These are phyloP conservation scores for Mrakia blollopis DNA, from an alignment of 768 basidiomycete genomes.

Conservation along the genomic window DNA sequence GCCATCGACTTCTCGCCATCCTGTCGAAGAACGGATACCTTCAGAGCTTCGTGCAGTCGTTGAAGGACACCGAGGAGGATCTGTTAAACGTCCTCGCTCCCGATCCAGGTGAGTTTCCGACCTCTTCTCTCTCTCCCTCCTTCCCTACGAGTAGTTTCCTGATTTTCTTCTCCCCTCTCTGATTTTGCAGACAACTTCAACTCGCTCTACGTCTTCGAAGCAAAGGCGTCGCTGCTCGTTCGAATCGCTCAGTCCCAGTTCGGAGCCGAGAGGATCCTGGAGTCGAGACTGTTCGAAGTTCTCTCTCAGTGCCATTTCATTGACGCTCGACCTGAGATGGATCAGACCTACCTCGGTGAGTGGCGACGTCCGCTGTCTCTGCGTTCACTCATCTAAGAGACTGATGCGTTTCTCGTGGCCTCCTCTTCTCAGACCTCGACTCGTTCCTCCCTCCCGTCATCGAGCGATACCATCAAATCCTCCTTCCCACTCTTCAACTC, in stretches of 20 bases:
- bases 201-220: slow-evolving; percentile 86
- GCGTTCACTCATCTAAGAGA: not conserved
- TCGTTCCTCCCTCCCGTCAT: slow-evolving; percentile 83
- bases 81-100: slow-evolving; percentile 74
- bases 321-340: slow-evolving; percentile 74
- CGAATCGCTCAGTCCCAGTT: slow-evolving; percentile 73
- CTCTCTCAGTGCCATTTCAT: slow-evolving; percentile 82
- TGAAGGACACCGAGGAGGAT: slow-evolving; percentile 74
- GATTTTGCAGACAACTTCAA: slow-evolving; percentile 71
- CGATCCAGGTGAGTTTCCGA: slow-evolving; percentile 68
- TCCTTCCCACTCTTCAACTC: slow-evolving; percentile 81
- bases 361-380: not conserved
- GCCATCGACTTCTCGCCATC: slow-evolving; percentile 52
- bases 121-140: not conserved
- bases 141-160: not conserved
- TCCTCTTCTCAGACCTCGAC: slow-evolving; percentile 55
- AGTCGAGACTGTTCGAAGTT: slow-evolving; percentile 65
- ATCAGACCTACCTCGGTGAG: slow-evolving; percentile 73
- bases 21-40: slow-evolving; percentile 72
- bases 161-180: not conserved
- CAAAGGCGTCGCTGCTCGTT: slow-evolving; percentile 84
- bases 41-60: slow-evolving; percentile 69
- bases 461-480: slow-evolving; percentile 82
- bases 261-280: slow-evolving; percentile 79
- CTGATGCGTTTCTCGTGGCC: not conserved